Base-by-base conservation (phyloP, 2,329 filamentous ascomycete species). In the Torrubiellomyces zombiae region DNA sequence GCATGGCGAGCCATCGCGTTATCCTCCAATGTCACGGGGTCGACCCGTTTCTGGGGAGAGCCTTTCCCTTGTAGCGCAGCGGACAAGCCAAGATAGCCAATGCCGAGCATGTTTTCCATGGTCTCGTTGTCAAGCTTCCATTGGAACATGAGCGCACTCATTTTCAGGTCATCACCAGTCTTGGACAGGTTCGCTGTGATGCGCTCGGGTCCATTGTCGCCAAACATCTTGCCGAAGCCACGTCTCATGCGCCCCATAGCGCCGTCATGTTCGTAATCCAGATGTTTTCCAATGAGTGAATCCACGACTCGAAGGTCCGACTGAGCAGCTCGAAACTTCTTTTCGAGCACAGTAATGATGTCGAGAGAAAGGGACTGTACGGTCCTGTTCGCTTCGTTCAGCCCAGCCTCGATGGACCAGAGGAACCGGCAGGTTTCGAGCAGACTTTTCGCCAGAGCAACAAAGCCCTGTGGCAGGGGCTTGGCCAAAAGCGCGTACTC, bases 401-500 rank as follows among this genome's bases (percentile, higher is more conserved):
- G 56, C 5, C 74, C 74, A 13, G 67, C 63, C 45, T 77, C 71
- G 32, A 78, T 70, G n/a, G 67, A 64, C 56, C 71, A 75, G 20
- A 79, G 54, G 20, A 71, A 64, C 27, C 70, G 63, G 42, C 67
- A 74, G 5, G 69, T 66, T 28, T 77, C 71, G 29, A 80, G 59
- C 39, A 78, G 76, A 34, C 74, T 69, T 32, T 63, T 60, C 7
- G 73, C 70, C 12, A 79, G 56, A 14, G 57, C 50, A 30, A 65
- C 60, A 43, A 75, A 67, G 16, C 65, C 63, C 25, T 59, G 50
- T 0, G 63, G 61, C 18, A 62, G 55, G 36, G 59, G 50, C 36
- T 66, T 68, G 29, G 60, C 57, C 4, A 62, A 58, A 27, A 62
- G 65, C 13, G 74, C 55, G 32, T 71, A 75, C 42, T 75, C 70